A percentile compares a stretch with the other conserved stretches of the same genome.
Evolutionary conservation across 768 basidiomycete species (phyloP).

Genomic region (Pholiota molesta): DNA sequence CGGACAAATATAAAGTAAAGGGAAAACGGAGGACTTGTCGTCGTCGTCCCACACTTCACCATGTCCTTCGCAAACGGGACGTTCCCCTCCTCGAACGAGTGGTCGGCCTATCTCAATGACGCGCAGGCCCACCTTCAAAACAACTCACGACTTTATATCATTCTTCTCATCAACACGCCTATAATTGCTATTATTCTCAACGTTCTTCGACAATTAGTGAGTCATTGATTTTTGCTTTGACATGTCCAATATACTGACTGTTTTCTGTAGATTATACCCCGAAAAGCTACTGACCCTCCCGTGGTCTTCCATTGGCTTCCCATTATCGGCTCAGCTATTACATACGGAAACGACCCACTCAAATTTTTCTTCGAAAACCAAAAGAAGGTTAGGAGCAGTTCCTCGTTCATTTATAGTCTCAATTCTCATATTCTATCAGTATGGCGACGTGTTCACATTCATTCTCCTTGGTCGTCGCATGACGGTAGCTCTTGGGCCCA

Average conservation of each 20-base stretch:
- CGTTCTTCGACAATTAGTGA: constrained; percentile 76
- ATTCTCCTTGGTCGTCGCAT: constrained; percentile 86
- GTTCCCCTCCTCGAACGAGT: constrained; percentile 40
- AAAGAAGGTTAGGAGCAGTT: constrained; percentile 60
- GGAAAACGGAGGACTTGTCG: constrained; percentile 14
- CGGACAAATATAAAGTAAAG: constrained; percentile 21
- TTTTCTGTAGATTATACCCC: constrained; percentile 59
- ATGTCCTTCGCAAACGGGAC: constrained; percentile 47
- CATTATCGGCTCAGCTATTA: constrained; percentile 83
- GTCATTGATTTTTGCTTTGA: constrained; percentile 20
- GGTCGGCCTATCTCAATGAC: constrained; percentile 46
- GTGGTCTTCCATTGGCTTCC: constrained; percentile 94
- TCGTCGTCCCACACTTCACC: constrained; percentile 17
- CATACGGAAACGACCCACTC: constrained; percentile 92
- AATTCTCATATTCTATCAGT: constrained; percentile 45
- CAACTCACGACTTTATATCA: constrained; percentile 39
- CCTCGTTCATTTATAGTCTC: background rate
- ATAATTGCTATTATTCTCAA: constrained; percentile 72
- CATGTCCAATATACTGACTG: background rate
- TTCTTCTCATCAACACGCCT: constrained; percentile 69
- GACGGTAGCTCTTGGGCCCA: constrained; percentile 88
- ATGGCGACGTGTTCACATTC: constrained; percentile 98
- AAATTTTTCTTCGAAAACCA: constrained; percentile 81
- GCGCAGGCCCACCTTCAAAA: constrained; percentile 42
- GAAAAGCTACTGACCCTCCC: constrained; percentile 76